Conservation (phyloP, 352 stramenopile species). For the Blastocystis sp. region DNA sequence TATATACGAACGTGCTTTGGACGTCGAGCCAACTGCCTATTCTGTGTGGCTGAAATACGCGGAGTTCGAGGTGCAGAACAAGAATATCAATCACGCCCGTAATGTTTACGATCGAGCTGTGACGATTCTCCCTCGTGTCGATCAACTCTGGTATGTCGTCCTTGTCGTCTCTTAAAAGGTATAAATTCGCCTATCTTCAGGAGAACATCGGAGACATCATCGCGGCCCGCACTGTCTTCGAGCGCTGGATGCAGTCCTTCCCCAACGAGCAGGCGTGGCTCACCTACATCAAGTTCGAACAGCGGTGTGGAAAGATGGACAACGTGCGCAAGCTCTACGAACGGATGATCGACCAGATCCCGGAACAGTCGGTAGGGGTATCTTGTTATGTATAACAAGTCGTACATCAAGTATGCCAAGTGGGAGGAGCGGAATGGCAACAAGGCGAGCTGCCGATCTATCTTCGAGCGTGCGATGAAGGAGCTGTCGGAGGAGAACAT, state of each 20-base stretch:
- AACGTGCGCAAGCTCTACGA: slow-evolving; percentile 84
- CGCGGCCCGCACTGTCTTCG: slow-evolving; percentile 87
- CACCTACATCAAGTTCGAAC: slow-evolving; percentile 96
- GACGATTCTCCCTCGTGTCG: slow-evolving; percentile 86
- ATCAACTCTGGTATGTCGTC: slow-evolving; percentile 83
- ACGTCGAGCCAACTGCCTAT: slow-evolving; percentile 89
- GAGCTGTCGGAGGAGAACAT: slow-evolving; percentile 78
- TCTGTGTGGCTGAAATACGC: slow-evolving; percentile 95
- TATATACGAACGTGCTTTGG: slow-evolving; percentile 92
- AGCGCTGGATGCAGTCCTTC: slow-evolving; percentile 93
- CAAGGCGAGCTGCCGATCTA: slow-evolving; percentile 78
- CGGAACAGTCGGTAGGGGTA: background rate
- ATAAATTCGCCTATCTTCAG: slow-evolving; percentile 99
- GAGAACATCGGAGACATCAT: slow-evolving; percentile 92
- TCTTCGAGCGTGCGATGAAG: slow-evolving; percentile 88
- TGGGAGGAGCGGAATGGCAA: slow-evolving; percentile 94
- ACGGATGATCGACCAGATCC: slow-evolving; percentile 66
- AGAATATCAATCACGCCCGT: slow-evolving; percentile 95
- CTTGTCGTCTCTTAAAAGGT: slow-evolving; percentile 66
- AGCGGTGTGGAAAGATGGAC: slow-evolving; percentile 77
- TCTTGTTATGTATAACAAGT: slow-evolving; percentile 75
- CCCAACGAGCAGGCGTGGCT: slow-evolving; percentile 95
- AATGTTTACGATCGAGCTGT: slow-evolving; percentile 87
- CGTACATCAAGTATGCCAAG: slow-evolving; percentile 94
- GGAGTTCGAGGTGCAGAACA: slow-evolving; percentile 97